phyloP scores from a whole-genome alignment of 345 rosid genomes.

The Microcos paniculata region DNA sequence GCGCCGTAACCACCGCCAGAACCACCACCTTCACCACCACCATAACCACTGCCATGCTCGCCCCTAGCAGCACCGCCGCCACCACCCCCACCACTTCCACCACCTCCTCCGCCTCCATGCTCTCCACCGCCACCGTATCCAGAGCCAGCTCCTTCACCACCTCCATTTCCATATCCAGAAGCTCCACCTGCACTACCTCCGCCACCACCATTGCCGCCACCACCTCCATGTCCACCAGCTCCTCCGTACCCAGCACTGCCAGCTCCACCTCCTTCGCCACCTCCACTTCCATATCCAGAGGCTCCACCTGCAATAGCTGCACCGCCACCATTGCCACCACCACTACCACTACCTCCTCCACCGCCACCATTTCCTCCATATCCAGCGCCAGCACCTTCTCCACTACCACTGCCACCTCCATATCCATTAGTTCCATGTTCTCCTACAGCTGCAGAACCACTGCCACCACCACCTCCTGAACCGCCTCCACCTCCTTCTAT shows the following conservation, averaged over 20 bases:
- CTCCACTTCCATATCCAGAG: constrained; percentile 16
- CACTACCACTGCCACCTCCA: constrained; percentile 22
- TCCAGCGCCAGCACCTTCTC: constrained; percentile 16
- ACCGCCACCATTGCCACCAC: constrained; percentile 14
- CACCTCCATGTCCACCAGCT: constrained; percentile 24
- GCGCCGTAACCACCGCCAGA: neutral
- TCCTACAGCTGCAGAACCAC: constrained; percentile 7
- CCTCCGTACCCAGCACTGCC: constrained; percentile 9
- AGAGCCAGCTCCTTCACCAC: constrained; percentile 26
- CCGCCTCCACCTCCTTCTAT: constrained; percentile 17
- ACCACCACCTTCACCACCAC: neutral
- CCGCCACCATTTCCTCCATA: constrained; percentile 13
- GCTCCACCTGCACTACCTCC: constrained; percentile 26
- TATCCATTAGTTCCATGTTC: constrained; percentile 30
- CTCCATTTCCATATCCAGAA: neutral
- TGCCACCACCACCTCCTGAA: constrained; percentile 24
- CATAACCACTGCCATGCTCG: neutral
- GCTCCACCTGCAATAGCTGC: constrained; percentile 17
- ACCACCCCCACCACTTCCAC: neutral
- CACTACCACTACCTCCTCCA: constrained; percentile 25
- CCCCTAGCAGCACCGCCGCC: constrained; percentile 1
- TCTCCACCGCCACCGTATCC: neutral
- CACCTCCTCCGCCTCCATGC: neutral
- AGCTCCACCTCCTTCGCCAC: constrained; percentile 20
- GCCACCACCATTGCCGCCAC: constrained; percentile 20